A percentile compares a stretch with the other conserved stretches of the same genome.
These are phyloP conservation scores for Claviceps humidiphila DNA, from an alignment of 2,329 filamentous ascomycete species.

Conservation along the genomic window DNA sequence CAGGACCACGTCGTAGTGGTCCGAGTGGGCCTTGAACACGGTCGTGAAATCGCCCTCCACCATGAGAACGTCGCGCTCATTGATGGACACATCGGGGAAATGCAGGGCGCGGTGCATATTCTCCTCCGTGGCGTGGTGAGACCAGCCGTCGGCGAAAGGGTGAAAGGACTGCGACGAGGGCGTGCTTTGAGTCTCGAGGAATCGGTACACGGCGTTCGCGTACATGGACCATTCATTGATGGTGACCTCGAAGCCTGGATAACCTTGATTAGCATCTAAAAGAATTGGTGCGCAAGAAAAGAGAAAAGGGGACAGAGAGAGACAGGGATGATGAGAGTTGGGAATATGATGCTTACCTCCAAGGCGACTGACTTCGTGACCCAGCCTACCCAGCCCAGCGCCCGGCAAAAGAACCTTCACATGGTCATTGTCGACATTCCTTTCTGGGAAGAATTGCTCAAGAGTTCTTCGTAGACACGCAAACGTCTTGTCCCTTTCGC, in stretches of 20 bases:
- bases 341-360: slow-evolving; percentile 15
- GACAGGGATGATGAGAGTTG: too few species aligned
- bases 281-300: not conserved
- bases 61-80: slow-evolving; percentile 27
- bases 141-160: slow-evolving; percentile 43
- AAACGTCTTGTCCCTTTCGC: slow-evolving; percentile 32
- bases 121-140: slow-evolving; percentile 35
- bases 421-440: slow-evolving; percentile 1
- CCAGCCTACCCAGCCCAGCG: slow-evolving; percentile 37
- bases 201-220: slow-evolving; percentile 42
- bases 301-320: not conserved
- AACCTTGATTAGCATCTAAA: not conserved
- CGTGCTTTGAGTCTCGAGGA: slow-evolving; percentile 23
- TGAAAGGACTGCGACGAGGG: slow-evolving; percentile 22
- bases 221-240: slow-evolving; percentile 46
- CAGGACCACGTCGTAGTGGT: slow-evolving; percentile 33
- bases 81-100: slow-evolving; percentile 29
- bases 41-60: slow-evolving; percentile 45
- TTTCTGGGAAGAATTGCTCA: slow-evolving; percentile 17
- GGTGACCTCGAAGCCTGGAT: slow-evolving; percentile 34
- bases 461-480: slow-evolving; percentile 23
- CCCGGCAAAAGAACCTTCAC: slow-evolving; percentile 37
- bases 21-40: slow-evolving; percentile 15
- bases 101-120: slow-evolving; percentile 32
- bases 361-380: slow-evolving; percentile 34